phyloP scores from a whole-genome alignment of 257 asterid species.

The Capsicum chinense region DNA sequence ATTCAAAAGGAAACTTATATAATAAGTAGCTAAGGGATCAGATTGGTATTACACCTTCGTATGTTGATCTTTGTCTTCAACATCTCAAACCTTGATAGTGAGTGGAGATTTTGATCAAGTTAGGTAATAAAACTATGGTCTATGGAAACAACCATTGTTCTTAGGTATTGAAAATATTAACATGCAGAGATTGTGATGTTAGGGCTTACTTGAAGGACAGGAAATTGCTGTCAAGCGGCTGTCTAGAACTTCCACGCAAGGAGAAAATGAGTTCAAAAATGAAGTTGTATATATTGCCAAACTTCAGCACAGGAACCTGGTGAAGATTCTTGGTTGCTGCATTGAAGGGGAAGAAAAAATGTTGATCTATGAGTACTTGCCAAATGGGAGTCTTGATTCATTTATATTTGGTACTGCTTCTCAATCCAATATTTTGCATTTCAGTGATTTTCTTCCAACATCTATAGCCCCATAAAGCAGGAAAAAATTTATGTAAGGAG shows the following conservation, averaged over 20 bases:
- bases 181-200: not conserved
- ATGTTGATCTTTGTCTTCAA: too few species aligned
- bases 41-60: too few species aligned
- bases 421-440: constrained; percentile 15
- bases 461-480: not conserved
- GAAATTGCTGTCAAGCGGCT: constrained; percentile 64
- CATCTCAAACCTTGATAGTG: too few species aligned
- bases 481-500: not conserved
- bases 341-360: constrained; percentile 49
- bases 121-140: too few species aligned
- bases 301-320: constrained; percentile 66
- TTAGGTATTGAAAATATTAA: not conserved
- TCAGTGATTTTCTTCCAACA: not conserved
- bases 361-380: constrained; percentile 61
- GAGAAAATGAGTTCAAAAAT: constrained; percentile 59
- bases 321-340: constrained; percentile 62
- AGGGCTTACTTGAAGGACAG: constrained; percentile 55
- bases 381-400: constrained; percentile 58
- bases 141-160: too few species aligned
- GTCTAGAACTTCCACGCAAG: constrained; percentile 55
- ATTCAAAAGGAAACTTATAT: not conserved
- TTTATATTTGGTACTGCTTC: constrained; percentile 49
- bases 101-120: not conserved
- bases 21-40: not conserved
- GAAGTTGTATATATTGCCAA: constrained; percentile 51